phyloP scores from a whole-genome alignment of 116 monocot species.

The Papilionanthe hybrid region DNA sequence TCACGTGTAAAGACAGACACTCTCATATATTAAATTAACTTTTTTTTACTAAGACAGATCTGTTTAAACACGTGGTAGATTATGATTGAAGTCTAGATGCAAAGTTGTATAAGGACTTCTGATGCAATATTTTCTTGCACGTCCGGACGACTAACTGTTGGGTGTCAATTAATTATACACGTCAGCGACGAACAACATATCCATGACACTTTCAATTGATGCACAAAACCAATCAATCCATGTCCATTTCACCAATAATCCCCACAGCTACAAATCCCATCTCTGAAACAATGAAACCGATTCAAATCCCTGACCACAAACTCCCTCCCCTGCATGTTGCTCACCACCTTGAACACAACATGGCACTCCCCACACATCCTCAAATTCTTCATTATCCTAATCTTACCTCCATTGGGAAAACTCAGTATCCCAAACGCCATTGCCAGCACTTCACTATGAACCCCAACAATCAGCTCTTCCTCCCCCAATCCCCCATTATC shows the following conservation, averaged over 20 bases:
- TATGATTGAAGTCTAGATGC: too few relatives aligned
- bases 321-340: slow-evolving; percentile 56
- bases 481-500: slow-evolving; percentile 24
- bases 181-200: too few relatives aligned
- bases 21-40: too few relatives aligned
- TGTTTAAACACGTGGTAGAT: too few relatives aligned
- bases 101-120: too few relatives aligned
- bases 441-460: slow-evolving; percentile 80
- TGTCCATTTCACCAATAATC: slow-evolving; percentile 61
- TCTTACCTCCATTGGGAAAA: slow-evolving; percentile 37
- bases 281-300: slow-evolving; percentile 78
- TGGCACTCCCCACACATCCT: slow-evolving; percentile 90
- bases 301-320: slow-evolving; percentile 84
- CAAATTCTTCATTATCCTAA: slow-evolving; percentile 89
- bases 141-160: too few relatives aligned
- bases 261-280: slow-evolving; percentile 60
- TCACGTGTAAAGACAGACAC: too few relatives aligned
- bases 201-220: too few relatives aligned
- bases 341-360: slow-evolving; percentile 61
- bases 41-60: too few relatives aligned
- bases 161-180: too few relatives aligned
- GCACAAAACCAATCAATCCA: too few relatives aligned
- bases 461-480: slow-evolving; percentile 26
- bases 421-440: slow-evolving; percentile 60
- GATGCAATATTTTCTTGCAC: too few relatives aligned